Conservation (phyloP, 2,329 filamentous ascomycete genomes). For the Fusarium pseudonygamai region DNA sequence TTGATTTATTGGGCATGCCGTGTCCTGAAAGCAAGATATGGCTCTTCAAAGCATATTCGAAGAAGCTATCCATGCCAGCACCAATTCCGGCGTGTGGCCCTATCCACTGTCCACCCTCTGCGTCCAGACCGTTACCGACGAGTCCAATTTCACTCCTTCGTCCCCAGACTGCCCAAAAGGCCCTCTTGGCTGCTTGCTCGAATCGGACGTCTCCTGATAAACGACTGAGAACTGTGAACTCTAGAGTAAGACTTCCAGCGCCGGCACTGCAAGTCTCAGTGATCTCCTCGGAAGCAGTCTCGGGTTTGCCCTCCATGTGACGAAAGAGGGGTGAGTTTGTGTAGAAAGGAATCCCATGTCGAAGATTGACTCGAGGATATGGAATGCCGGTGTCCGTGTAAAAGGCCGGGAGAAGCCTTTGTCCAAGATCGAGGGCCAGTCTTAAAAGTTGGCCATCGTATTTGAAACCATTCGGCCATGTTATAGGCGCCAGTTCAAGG, state of each 20-base stretch:
- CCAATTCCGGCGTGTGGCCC: constrained; percentile 92
- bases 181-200: constrained; percentile 87
- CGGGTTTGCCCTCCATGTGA: constrained; percentile 50
- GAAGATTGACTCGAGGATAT: constrained; percentile 92
- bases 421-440: constrained; percentile 86
- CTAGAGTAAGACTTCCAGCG: constrained; percentile 92
- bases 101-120: constrained; percentile 90
- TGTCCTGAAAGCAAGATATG: constrained; percentile 88
- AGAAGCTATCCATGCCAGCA: constrained; percentile 97
- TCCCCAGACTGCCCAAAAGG: constrained; percentile 98
- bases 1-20: constrained; percentile 61
- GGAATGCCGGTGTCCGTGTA: constrained; percentile 91
- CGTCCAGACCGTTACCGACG: constrained; percentile 91
- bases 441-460: constrained; percentile 92
- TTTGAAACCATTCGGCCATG: constrained; percentile 79
- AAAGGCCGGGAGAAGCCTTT: constrained; percentile 89
- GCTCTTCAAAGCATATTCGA: constrained; percentile 96
- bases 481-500: constrained; percentile 64
- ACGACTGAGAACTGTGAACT: constrained; percentile 90
- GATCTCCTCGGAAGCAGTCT: constrained; percentile 68
- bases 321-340: constrained; percentile 82
- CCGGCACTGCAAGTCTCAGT: constrained; percentile 98
- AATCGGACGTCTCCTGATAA: constrained; percentile 89
- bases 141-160: constrained; percentile 85
- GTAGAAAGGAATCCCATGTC: constrained; percentile 92